Evolutionary conservation across 495 filamentous ascomycete species (phyloP).

Genomic region (Barbatosphaeria neglecta): DNA sequence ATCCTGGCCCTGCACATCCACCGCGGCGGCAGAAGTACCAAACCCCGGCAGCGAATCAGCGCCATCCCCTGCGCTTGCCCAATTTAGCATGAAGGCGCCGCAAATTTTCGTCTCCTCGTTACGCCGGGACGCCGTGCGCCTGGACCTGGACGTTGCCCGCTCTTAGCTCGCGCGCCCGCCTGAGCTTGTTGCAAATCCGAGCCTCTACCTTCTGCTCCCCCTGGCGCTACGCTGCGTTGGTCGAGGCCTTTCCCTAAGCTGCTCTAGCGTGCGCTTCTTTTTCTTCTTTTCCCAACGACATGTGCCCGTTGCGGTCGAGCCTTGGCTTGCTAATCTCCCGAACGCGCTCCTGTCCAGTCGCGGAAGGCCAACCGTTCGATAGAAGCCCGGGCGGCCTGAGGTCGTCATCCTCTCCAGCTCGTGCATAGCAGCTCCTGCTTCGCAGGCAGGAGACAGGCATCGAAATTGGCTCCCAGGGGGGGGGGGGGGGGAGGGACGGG

Average conservation of each 20-base stretch:
- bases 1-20: not conserved
- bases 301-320: not conserved
- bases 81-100: slow-evolving; percentile 7
- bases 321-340: not conserved
- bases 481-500: no score
- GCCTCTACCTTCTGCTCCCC: no score
- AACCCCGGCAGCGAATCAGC: not conserved
- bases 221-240: no score
- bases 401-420: not conserved
- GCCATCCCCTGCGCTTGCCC: not conserved
- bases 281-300: no score
- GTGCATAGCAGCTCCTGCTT: not conserved
- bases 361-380: not conserved
- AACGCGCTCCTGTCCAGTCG: not conserved
- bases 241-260: no score
- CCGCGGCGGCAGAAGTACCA: not conserved
- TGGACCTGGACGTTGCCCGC: not conserved
- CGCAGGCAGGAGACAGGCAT: not conserved
- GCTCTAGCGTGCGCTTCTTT: no score
- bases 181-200: not conserved
- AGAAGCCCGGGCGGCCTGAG: not conserved
- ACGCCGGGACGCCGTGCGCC: not conserved
- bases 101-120: slow-evolving; percentile 2
- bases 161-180: not conserved
- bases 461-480: not conserved